Base-by-base conservation (phyloP, 495 filamentous ascomycete species). In the Achaetomiella virescens region DNA sequence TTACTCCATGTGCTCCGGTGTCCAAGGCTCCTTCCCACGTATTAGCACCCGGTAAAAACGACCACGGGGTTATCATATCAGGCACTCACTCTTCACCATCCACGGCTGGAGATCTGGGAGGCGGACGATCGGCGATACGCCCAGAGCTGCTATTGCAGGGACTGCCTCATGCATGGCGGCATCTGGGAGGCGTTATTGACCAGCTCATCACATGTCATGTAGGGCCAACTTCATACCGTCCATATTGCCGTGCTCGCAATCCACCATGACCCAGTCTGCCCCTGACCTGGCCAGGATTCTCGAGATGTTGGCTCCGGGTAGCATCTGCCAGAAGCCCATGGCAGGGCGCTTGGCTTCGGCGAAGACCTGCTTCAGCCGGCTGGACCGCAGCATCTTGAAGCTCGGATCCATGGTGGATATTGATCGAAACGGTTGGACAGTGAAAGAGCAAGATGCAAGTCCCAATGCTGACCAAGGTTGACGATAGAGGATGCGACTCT, bases 81-180 rank as follows among this genome's bases (percentile, higher is more conserved):
- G 22, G 40, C 14, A 69, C 82, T 76, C 62, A 87, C 85, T 78
- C 72, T 84, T 88, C 42, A 85, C 80, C 84, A 87, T 86, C 80
- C 75, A 88, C 17, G 78, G 68, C 71, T 87, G 84, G 60, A 79
- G 75, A 48, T 81, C 85, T 25, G 85, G 77, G 17, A 87, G 78
- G 55, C 85, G 72, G 27, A 89, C 85, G 54, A 90, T 71, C 0
- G 86, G 85, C 11, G 80, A 83, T 0, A 85, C 82, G 9, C 84
- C 86, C 57, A 81, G 75, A 12, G 77, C 77, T 8, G 86, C 84
- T 60, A 86, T 85, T 3, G 84, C 83, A 22, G 87, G 84, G 29
- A 92, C 88, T 3, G 87, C 82, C 56, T 91, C 88, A 63, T 93
- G 89, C 90, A 93, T 93, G 12, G 81, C 78, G 36, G 80, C 81